Conservation (phyloP, 495 filamentous ascomycete species). For the Penicillium paxilli region DNA sequence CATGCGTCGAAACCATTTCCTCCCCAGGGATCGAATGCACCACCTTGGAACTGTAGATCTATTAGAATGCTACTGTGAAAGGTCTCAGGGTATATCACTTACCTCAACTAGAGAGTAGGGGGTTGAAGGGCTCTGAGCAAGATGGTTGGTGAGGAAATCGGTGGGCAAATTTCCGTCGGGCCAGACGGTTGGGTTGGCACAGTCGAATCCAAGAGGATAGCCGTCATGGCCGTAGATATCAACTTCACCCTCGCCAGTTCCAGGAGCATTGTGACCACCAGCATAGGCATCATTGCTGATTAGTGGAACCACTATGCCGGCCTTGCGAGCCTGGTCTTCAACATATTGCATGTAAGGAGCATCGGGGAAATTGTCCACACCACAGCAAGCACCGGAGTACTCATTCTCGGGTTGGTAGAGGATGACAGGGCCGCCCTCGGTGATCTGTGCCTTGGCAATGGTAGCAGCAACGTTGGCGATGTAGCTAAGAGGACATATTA, state of each 20-base stretch:
- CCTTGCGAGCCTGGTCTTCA: constrained; percentile 63
- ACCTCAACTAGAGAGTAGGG: constrained; percentile 68
- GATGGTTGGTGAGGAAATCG: constrained; percentile 47
- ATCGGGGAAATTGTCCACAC: constrained; percentile 51
- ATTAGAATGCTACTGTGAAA: no score
- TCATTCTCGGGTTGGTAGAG: constrained; percentile 81
- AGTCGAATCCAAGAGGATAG: constrained; percentile 70
- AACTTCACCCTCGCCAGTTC: constrained; percentile 59
- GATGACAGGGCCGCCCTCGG: constrained; percentile 76
- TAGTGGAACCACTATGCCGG: constrained; percentile 71
- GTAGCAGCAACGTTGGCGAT: constrained; percentile 52
- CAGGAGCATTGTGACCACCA: constrained; percentile 64
- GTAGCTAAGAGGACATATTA: constrained; percentile 25
- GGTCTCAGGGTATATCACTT: constrained; percentile 7
- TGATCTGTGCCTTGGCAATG: constrained; percentile 74
- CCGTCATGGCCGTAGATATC: constrained; percentile 79
- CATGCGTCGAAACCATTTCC: constrained; percentile 67
- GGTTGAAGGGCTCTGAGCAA: constrained; percentile 60
- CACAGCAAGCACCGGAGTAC: constrained; percentile 52
- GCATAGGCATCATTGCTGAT: constrained; percentile 71
- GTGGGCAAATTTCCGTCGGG: constrained; percentile 46
- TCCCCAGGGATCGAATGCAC: constrained; percentile 77
- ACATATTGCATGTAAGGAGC: constrained; percentile 68
- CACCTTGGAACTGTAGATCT: constrained; percentile 62
- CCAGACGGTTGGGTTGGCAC: constrained; percentile 53